These are phyloP conservation scores for Phytopythium ostracodes DNA, from an alignment of 352 stramenopile genomes.

Conservation along the genomic window DNA sequence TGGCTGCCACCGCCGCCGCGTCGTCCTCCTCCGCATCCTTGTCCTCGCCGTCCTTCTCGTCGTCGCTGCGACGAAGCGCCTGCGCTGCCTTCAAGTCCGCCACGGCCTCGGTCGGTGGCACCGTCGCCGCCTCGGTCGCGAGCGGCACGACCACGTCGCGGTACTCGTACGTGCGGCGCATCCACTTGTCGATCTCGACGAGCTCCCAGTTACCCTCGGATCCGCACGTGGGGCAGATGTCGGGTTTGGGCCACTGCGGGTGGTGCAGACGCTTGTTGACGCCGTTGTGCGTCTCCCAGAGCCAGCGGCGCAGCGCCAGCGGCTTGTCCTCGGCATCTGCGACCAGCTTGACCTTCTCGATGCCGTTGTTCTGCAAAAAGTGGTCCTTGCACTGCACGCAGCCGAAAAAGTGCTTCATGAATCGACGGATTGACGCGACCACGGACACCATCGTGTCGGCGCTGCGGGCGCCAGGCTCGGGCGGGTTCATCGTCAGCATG, in stretches of 20 bases:
- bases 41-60: conserved; percentile 10
- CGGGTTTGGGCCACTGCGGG: conserved; percentile 70
- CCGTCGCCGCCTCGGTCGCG: conserved; percentile 18
- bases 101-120: conserved; percentile 5
- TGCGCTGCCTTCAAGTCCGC: conserved; percentile 8
- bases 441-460: conserved; percentile 63
- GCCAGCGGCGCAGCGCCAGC: conserved; percentile 61
- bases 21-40: conserved; percentile 7
- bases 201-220: conserved; percentile 52
- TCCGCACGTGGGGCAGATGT: conserved; percentile 69
- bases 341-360: conserved; percentile 64
- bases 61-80: conserved; percentile 17
- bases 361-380: conserved; percentile 72
- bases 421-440: conserved; percentile 69
- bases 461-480: conserved; percentile 27
- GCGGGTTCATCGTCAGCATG: conserved; percentile 77
- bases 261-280: conserved; percentile 79
- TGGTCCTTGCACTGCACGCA: conserved; percentile 76
- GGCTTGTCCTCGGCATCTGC: conserved; percentile 64
- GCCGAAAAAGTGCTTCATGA: conserved; percentile 85
- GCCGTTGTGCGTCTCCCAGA: conserved; percentile 84
- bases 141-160: conserved; percentile 45
- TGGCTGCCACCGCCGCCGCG: conserved; percentile 17
- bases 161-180: conserved; percentile 59
- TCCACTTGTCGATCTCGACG: conserved; percentile 74